These are phyloP conservation scores for Betula pendula DNA, from an alignment of 306 rosid genomes.

Conservation along the genomic window DNA sequence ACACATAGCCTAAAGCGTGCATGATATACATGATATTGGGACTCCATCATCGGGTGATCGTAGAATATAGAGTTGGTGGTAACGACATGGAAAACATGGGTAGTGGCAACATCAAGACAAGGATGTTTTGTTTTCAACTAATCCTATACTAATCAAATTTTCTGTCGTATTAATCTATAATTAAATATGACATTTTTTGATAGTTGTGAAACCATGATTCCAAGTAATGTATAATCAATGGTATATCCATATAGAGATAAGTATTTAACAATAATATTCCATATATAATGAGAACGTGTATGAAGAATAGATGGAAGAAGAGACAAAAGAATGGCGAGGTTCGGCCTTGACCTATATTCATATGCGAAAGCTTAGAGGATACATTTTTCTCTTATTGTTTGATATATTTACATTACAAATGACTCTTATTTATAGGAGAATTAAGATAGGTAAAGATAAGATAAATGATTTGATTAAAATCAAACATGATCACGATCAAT, in stretches of 20 bases:
- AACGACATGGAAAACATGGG: constrained; percentile 16
- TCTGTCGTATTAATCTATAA: neutral
- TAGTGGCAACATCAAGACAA: constrained; percentile 1
- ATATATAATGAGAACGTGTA: too few species aligned
- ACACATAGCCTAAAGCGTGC: too few species aligned
- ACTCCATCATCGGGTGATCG: neutral
- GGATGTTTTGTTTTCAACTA: neutral
- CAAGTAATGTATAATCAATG: neutral
- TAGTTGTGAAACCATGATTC: neutral
- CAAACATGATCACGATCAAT: too few species aligned
- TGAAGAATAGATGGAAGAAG: too few species aligned
- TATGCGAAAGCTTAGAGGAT: too few species aligned
- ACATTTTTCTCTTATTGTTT: too few species aligned
- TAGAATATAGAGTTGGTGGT: constrained; percentile 4
- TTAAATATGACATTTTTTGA: neutral
- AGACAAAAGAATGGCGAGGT: too few species aligned
- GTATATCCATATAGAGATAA: neutral
- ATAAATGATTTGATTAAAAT: too few species aligned
- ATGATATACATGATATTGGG: constrained; percentile 18
- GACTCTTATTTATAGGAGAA: too few species aligned
- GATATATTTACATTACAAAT: too few species aligned
- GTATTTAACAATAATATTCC: neutral
- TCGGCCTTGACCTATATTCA: too few species aligned
- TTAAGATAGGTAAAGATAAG: too few species aligned
- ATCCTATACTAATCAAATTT: neutral